These are phyloP conservation scores for Penicillium sp. DNA, from an alignment of 2,329 filamentous ascomycete genomes.

Conservation along the genomic window DNA sequence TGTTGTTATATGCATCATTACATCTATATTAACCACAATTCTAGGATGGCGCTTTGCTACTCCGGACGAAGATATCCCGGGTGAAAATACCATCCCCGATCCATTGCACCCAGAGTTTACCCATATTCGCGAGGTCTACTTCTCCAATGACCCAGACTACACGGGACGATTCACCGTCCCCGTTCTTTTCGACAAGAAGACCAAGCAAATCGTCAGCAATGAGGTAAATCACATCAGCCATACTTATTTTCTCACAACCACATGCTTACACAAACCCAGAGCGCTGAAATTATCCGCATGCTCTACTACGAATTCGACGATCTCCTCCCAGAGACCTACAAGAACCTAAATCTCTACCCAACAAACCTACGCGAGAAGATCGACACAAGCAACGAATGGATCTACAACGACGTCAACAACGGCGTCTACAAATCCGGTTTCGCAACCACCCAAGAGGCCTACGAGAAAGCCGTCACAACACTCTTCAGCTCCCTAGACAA, in stretches of 20 bases:
- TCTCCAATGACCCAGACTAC: conserved; percentile 70
- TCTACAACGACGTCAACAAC: conserved; percentile 64
- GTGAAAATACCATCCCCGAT: conserved; percentile 54
- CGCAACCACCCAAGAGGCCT: conserved; percentile 78
- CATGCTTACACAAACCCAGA: conserved; percentile 29
- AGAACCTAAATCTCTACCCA: conserved; percentile 68
- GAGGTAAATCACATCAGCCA: conserved; percentile 55
- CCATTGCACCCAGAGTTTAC: conserved; percentile 68
- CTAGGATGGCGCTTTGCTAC: conserved; percentile 81
- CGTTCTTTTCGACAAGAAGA: conserved; percentile 71
- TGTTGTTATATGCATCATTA: not conserved
- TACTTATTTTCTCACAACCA: not conserved
- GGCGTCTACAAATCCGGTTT: conserved; percentile 68
- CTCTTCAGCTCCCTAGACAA: conserved; percentile 78
- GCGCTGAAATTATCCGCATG: conserved; percentile 90
- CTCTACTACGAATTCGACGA: conserved; percentile 79
- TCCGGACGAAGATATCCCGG: conserved; percentile 59
- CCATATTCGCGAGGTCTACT: conserved; percentile 78
- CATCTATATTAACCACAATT: not conserved
- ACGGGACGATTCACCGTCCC: conserved; percentile 83
- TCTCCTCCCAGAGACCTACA: conserved; percentile 61
- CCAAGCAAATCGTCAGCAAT: conserved; percentile 79
- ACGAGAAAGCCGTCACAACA: conserved; percentile 69
- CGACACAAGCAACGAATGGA: conserved; percentile 78
- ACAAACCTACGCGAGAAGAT: conserved; percentile 64